Evolutionary conservation across 768 basidiomycete species (phyloP), one percentile per base, ranked within the genome.

Genomic region (Leccinum arenicola): DNA sequence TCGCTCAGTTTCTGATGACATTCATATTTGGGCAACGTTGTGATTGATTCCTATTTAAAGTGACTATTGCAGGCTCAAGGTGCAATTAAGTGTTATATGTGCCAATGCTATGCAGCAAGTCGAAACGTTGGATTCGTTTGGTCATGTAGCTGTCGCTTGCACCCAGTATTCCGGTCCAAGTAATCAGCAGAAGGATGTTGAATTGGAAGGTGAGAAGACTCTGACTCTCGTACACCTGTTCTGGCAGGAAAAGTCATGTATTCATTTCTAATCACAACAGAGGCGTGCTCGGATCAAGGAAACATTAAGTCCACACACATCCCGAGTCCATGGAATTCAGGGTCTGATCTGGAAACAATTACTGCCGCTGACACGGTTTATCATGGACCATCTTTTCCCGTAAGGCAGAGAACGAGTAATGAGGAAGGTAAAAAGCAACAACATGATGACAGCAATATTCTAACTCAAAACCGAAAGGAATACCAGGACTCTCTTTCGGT

Each of bases 21-120:
- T 14, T 31, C 47, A 4, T 38, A n/a, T 40, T 7, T 10, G 27
- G 47, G 40, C 25, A 47, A 50, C 15, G 8, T 4, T 9, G 2
- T 40, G 29, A n/a, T 56, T 27, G 43, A 33, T 33, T 43, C 40
- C 51, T 40, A 29, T 47, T 19, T 25, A 29, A 33, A 91, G 89
- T 66, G 84, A 91, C 69, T 91, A 91, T 67, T 81, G 84, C 3
- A 83, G 82, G 12, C 80, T 92, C n/a, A 91, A 92, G 72, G 89
- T 87, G 64, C 77, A 79, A 21, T 87, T 91, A 14, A 76, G 78
- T 9, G 78, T 80, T 3, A 83, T 89, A 57, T 78, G 80, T 23
- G 75, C 71, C 55, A 55, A 61, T 25, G 17, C 48, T 9, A 54
- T 27, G 7, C 71, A 73, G 8, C 74, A 76, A 54, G 43, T 67